Conservation (phyloP, 73 alveolate genomes). For the Tetrahymena elliotti region DNA sequence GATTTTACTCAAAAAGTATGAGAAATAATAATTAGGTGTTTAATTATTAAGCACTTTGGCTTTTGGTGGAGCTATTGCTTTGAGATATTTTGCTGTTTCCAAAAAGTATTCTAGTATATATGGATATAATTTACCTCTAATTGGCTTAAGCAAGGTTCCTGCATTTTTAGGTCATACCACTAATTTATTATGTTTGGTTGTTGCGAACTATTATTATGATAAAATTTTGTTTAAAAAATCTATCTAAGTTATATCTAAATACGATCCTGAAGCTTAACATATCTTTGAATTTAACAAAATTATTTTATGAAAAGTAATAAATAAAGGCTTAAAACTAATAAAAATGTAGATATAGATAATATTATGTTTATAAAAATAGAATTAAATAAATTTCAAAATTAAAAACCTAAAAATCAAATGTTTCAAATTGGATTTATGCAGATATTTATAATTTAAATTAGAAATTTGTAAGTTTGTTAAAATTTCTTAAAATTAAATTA, state of each 20-base stretch:
- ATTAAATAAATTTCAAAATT: no score
- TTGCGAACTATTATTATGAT: not conserved
- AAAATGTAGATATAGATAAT: no score
- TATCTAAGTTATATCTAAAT: not conserved
- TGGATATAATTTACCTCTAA: not conserved
- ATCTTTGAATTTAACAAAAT: not conserved
- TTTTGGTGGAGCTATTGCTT: not conserved
- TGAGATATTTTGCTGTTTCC: not conserved
- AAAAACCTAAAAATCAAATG: no score
- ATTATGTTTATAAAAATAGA: not conserved
- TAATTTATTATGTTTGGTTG: not conserved
- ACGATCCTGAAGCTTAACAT: not conserved
- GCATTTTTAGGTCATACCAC: not conserved
- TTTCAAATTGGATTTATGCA: no score
- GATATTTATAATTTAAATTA: no score
- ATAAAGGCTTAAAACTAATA: no score
- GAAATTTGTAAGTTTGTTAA: no score
- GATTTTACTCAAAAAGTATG: not conserved
- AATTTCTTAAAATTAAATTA: no score
- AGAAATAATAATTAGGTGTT: not conserved
- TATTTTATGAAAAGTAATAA: not conserved
- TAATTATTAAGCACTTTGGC: not conserved
- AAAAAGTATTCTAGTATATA: not conserved
- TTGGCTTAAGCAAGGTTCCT: not conserved
- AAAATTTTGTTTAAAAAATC: not conserved